A percentile compares a stretch with the other conserved stretches of the same genome.
Evolutionary conservation across 192 early-diverging fungal genomes (phyloP).

Genomic region (Kappamyces sp.): DNA sequence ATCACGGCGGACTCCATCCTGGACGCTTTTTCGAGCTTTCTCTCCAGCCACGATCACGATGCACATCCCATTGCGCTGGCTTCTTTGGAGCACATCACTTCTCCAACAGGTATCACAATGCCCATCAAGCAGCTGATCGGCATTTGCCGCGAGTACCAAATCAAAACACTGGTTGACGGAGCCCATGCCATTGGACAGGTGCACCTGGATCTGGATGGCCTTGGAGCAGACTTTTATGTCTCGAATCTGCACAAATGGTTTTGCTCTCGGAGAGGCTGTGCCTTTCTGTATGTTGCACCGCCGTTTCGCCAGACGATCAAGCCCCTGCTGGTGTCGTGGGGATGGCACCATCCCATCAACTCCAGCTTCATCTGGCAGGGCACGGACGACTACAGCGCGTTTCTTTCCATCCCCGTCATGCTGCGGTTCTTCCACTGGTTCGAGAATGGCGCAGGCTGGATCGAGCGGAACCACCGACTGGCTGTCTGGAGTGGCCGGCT

Average conservation of each 20-base stretch:
- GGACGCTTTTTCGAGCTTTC: conserved; percentile 1
- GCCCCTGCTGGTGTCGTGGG: conserved; percentile 15
- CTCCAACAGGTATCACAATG: conserved; percentile 27
- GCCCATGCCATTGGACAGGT: conserved; percentile 38
- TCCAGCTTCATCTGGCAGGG: conserved; percentile 42
- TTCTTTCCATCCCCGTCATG: conserved; percentile 18
- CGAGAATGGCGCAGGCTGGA: conserved; percentile 7
- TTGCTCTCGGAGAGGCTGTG: conserved; percentile 28
- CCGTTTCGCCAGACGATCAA: conserved; percentile 24
- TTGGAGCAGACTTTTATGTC: conserved; percentile 52
- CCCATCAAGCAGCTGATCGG: conserved; percentile 27
- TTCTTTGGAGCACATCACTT: conserved; percentile 36
- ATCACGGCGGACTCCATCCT: conserved; percentile 16
- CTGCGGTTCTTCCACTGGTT: conserved; percentile 19
- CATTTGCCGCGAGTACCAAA: conserved; percentile 16
- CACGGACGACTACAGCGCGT: conserved; percentile 29
- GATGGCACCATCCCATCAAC: conserved; percentile 16
- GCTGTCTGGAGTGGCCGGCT: conserved; percentile 21
- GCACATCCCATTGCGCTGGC: conserved; percentile 16
- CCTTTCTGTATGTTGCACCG: conserved; percentile 19
- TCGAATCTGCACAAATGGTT: conserved; percentile 42
- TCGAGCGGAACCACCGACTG: conserved; percentile 25
- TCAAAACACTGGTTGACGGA: conserved; percentile 32
- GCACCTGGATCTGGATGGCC: conserved; percentile 17
- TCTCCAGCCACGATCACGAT: not conserved